Evolutionary conservation across 345 rosid species (phyloP).

Genomic region (Sisymbrium irio): DNA sequence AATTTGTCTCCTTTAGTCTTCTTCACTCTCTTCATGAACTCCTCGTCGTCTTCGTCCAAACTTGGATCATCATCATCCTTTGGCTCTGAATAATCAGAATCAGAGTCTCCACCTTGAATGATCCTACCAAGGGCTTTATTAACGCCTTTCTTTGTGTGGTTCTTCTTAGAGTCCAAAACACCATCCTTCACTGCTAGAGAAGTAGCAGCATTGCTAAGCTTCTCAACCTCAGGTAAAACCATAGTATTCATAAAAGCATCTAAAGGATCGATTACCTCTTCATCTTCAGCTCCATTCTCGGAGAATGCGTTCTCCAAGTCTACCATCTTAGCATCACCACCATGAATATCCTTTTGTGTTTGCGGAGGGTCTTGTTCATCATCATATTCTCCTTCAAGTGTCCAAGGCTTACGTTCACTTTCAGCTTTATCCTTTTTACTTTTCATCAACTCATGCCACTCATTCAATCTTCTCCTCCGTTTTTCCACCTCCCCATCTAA

Average conservation of each 20-base stretch:
- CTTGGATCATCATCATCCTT: too few relatives aligned
- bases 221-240: conserved; percentile 92
- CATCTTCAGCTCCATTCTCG: conserved; percentile 42
- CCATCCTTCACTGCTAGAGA: conserved; percentile 32
- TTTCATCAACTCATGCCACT: conserved; percentile 94
- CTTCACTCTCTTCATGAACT: too few relatives aligned
- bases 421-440: conserved; percentile 73
- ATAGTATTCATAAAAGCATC: conserved; percentile 95
- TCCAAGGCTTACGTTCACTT: conserved; percentile 72
- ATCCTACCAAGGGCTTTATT: too few relatives aligned
- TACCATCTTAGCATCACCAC: conserved; percentile 52
- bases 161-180: too few relatives aligned
- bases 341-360: conserved; percentile 77
- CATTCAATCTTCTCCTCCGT: conserved; percentile 96
- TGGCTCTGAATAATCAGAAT: too few relatives aligned
- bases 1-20: too few relatives aligned
- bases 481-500: conserved; percentile 90
- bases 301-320: conserved; percentile 44
- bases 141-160: too few relatives aligned
- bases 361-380: too few relatives aligned
- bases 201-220: conserved; percentile 45
- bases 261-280: conserved; percentile 88
- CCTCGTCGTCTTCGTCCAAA: too few relatives aligned
- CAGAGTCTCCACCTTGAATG: too few relatives aligned
- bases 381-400: conserved; percentile 93